Percentiles rank a stretch among this genome's conserved stretches.
Conservation (phyloP, 305 asterid genomes). For the Fraxinus sp. region DNA sequence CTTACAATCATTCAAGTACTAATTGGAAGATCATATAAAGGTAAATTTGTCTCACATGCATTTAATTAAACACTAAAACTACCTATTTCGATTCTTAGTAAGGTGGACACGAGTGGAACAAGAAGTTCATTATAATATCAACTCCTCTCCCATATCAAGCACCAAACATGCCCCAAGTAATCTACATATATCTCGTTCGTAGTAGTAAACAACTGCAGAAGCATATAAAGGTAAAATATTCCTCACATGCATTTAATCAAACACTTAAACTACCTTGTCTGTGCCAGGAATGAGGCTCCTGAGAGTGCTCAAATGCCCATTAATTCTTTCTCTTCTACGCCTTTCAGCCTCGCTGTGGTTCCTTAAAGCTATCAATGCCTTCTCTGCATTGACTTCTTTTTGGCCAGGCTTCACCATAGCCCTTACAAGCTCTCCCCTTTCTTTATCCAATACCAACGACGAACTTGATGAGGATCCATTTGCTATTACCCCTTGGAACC, state of each 20-base stretch:
- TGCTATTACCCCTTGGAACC: constrained; percentile 37
- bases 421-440: constrained; percentile 63
- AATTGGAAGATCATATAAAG: too few species aligned
- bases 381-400: constrained; percentile 50
- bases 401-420: constrained; percentile 47
- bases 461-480: constrained; percentile 44
- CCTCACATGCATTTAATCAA: not conserved
- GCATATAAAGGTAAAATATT: not conserved
- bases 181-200: too few species aligned
- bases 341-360: constrained; percentile 85
- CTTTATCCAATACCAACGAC: constrained; percentile 58
- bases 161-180: too few species aligned
- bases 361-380: constrained; percentile 70
- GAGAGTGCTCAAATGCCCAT: constrained; percentile 69
- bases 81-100: too few species aligned
- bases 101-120: too few species aligned
- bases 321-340: constrained; percentile 74
- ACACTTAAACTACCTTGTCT: constrained; percentile 45
- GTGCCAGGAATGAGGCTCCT: constrained; percentile 71
- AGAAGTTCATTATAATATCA: too few species aligned
- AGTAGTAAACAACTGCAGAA: not conserved
- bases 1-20: not conserved
- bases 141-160: too few species aligned
- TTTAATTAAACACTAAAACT: too few species aligned
- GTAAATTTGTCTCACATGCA: too few species aligned